These are phyloP conservation scores for Tetrapyrgos nigripes DNA, from an alignment of 1,284 basidiomycete species.

Conservation along the genomic window DNA sequence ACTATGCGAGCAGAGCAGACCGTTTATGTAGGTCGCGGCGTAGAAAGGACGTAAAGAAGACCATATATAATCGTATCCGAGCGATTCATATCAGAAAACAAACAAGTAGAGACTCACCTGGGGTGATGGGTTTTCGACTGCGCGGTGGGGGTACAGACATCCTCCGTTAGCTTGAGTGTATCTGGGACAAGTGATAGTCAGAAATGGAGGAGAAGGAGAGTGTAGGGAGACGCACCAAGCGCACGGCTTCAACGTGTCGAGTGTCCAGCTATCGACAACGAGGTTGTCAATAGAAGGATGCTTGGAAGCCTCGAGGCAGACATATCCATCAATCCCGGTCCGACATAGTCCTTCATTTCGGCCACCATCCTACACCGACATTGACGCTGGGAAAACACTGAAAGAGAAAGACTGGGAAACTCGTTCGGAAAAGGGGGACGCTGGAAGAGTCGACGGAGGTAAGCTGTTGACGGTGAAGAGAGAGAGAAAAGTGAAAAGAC, in stretches of 20 bases:
- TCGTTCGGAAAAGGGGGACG: too few species aligned
- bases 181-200: slow-evolving; percentile 21
- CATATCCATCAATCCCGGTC: slow-evolving; percentile 17
- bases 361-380: too few species aligned
- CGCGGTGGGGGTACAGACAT: slow-evolving; percentile 66
- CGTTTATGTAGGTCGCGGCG: slow-evolving; percentile 18
- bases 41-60: too few species aligned
- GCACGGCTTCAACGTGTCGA: slow-evolving; percentile 57
- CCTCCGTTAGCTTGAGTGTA: slow-evolving; percentile 1
- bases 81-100: slow-evolving; percentile 14
- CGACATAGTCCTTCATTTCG: slow-evolving; percentile 3
- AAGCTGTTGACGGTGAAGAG: too few species aligned
- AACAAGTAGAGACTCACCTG: slow-evolving; percentile 40
- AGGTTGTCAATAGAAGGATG: slow-evolving; percentile 48
- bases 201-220: slow-evolving; percentile 27
- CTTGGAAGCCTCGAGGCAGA: slow-evolving; percentile 41
- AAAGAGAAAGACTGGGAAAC: too few species aligned
- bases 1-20: slow-evolving; percentile 1
- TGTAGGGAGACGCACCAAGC: slow-evolving; percentile 18
- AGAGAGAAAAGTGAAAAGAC: too few species aligned
- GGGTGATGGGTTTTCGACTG: slow-evolving; percentile 47
- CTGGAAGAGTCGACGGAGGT: too few species aligned
- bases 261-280: slow-evolving; percentile 49
- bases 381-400: too few species aligned
- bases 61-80: background rate